Evolutionary conservation across 1,139 yeast genomes (phyloP), one percentile per base, ranked within the genome.

Genomic region (Candida sp.): DNA sequence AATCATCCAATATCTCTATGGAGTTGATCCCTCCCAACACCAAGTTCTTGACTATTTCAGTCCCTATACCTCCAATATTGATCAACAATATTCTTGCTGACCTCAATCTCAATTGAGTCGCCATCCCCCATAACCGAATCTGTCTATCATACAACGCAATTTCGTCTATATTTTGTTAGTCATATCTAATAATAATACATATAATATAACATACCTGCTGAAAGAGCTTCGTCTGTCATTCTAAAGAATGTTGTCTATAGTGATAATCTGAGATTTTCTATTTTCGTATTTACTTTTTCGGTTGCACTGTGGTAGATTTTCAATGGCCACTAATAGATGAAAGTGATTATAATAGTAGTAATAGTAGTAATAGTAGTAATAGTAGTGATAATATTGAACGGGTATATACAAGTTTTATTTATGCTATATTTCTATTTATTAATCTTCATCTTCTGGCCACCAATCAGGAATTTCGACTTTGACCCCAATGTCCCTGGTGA

Each of bases 91-190:
- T 73, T 43, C 77, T 78, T 12, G 97, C 85, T 23, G 84, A 79
- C 38, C 95, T 75, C 69, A 93, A 79, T 41, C 90, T 70, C 41
- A 81, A 75, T 63, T 93, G 99, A 12, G 98, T 96, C 25, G 87
- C 95, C 66, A 93, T 75, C 9, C 99, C 99, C 99, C 99, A 93
- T 33, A 93, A 74, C 51, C 99, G 70, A 54, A 93, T 91, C 63
- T 93, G 99, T 47, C 99, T 79, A 64, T 93, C 99, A 61, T 93
- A 93, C 25, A 91, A 72, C 2, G 96, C 96, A 45, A 91, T 82
- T 62, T 91, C 98, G 56, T 90, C 97, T 67, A 39, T 33, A 35
- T 11, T 30, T 5, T 41, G 47, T 43, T 42, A 42, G 47, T 42
- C 15, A 5, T 23, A 19, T 29, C 23, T 21, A 9, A n/a, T 7